Conservation (phyloP, 1,284 basidiomycete genomes). For the Athelia psychrophila region DNA sequence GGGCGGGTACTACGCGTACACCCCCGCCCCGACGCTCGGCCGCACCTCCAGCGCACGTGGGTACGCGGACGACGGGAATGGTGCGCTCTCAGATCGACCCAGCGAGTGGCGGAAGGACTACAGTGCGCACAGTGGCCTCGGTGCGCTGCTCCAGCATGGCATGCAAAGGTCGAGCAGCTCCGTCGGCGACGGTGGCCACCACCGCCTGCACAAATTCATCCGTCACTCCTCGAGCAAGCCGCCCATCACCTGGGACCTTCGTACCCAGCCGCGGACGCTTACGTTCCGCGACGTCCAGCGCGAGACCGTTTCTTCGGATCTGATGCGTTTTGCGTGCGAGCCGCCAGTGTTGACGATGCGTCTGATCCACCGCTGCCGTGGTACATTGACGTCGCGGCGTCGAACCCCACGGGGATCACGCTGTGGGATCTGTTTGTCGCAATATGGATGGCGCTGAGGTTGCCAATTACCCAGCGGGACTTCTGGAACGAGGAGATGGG, state of each 20-base stretch:
- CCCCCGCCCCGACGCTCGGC: background rate
- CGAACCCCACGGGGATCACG: conserved; percentile 10
- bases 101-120: conserved; percentile 1
- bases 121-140: background rate
- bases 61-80: background rate
- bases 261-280: background rate
- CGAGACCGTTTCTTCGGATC: background rate
- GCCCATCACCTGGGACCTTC: background rate
- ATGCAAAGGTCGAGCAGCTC: background rate
- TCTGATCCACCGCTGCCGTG: conserved; percentile 16
- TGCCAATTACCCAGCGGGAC: conserved; percentile 8
- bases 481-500: conserved; percentile 11
- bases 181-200: background rate
- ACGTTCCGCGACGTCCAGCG: background rate
- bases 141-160: background rate
- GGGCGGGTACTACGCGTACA: background rate
- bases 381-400: conserved; percentile 12
- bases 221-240: background rate
- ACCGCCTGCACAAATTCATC: background rate
- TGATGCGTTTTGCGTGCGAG: background rate
- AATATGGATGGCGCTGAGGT: conserved; percentile 7
- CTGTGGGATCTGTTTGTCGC: conserved; percentile 13
- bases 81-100: background rate
- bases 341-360: conserved; percentile 3
- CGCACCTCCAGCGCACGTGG: background rate